Conservation (phyloP, 1,284 basidiomycete species). For the Kwoniella shivajii region DNA sequence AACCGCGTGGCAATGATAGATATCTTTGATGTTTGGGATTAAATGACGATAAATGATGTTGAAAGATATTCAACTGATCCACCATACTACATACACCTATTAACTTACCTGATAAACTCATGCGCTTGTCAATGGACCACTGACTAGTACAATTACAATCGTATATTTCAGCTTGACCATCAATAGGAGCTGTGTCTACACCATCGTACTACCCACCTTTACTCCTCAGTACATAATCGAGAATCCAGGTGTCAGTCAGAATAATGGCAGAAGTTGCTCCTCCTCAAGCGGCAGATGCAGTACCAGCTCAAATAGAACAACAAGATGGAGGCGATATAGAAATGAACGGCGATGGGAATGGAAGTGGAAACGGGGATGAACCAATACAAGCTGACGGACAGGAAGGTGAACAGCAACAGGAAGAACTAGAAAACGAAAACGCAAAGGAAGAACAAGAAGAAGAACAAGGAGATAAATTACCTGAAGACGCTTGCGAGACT, state of each 20-base stretch:
- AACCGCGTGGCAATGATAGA: no score
- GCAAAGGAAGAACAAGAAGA: constrained; percentile 16
- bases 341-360: constrained; percentile 6
- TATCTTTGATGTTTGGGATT: not conserved
- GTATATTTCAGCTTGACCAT: no score
- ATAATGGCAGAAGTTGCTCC: constrained; percentile 9
- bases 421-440: not conserved
- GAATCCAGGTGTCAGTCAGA: not conserved
- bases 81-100: no score
- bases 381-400: not conserved
- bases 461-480: constrained; percentile 41
- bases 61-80: constrained; percentile 1
- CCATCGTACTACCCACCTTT: no score
- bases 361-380: not conserved
- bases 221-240: not conserved
- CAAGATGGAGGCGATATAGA: constrained; percentile 10
- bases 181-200: no score
- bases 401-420: not conserved
- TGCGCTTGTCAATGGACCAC: no score
- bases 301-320: not conserved
- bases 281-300: not conserved
- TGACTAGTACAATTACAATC: no score
- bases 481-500: constrained; percentile 68
- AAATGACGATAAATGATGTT: not conserved
- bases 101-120: no score